Base-by-base conservation (phyloP, 2,329 filamentous ascomycete species). In the Penicillium brevicompactum region DNA sequence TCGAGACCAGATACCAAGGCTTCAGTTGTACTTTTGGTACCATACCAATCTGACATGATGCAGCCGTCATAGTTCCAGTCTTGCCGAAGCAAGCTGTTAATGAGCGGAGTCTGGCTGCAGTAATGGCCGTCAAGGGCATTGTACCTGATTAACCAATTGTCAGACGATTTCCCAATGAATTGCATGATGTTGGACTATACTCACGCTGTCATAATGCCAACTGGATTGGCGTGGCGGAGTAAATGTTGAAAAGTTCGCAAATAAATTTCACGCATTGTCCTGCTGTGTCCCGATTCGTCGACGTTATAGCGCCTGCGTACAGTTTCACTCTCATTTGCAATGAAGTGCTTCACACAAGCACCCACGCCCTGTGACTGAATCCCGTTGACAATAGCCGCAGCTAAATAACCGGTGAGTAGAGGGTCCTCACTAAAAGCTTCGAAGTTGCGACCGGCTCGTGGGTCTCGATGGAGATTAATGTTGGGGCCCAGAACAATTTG, bases 21-120 rank as follows among this genome's bases (percentile, higher is more conserved):
- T 41, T 66, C 66, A 34, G 55, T 59, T 7, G 63, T 63, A 14
- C 65, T 70, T 38, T 72, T 70, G 6, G 65, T 70, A 6, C 68
- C 71, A 41, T 66, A 68, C 68, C 67, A 69, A 49, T 53, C 55
- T 2, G 49, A 49, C 53, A 59, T 64, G 2, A 74, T 61, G 47
- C 67, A 75, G 3, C 73, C 71, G 34, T 74, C 67, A 53, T 79
- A 80, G 0, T 70, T 74, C 6, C 79, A 67, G 46, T 79, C 73
- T 1, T 70, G 67, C 44, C 77, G 78, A 5, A 80, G 60, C 5
- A 79, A 53, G 0, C 66, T 67, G 18, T 76, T 76, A 16, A 60
- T 9, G 5, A 44, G 5, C 4, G 42, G 42, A n/a, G 18, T 44
- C 21, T 44, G 21, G 24, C 42, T 44, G 42, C 24, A 24, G 4